Evolutionary conservation across 169 alveolate genomes (phyloP), one percentile per base, ranked within the genome.

Genomic region (Cryptosporidium sp.): DNA sequence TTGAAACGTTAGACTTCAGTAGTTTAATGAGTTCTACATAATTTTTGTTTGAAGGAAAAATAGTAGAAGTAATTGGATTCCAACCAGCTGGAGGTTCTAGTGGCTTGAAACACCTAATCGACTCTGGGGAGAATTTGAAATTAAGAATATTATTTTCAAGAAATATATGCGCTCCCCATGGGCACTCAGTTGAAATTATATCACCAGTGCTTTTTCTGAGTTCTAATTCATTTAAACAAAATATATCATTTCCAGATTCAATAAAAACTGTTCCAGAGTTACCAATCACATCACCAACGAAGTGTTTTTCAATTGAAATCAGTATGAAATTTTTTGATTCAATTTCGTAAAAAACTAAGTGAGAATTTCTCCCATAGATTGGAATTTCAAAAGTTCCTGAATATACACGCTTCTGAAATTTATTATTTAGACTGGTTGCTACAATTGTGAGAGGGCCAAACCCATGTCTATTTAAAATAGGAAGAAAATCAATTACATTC

Each of bases 361-460:
- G 59, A 3, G 86, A 52, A 8, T 73, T 39, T 41, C 51, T 35
- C 4, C 86, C 86, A 73, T 73, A 73, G 5, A 73, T 55, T 26
- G 86, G 86, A 23, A 73, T 73, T 39, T 73, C 86, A 73, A 73
- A 73, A 10, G 71, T 73, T 8, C 86, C 86, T 12, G 86, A 33
- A 35, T 73, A 73, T 8, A 59, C 70, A 18, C 86, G 68, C 39
- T 23, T 73, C 37, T 73, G 62, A 59, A 73, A 73, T 18, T 50
- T 73, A 21, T 73, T 73, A 35, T 73, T 73, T 41, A 73, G 31
- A 21, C 48, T 31, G 21, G 86, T 73, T 59, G 71, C 71, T 23
- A 73, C 70, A 23, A 73, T 73, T 58, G 86, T 73, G 31, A 73
- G 51, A 18, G 86, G 86, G n/a, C 86, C 86, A 73, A 73, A 55